Evolutionary conservation across 345 rosid genomes (phyloP), one percentile per base, ranked within the genome.

Genomic region (Salix udensis): DNA sequence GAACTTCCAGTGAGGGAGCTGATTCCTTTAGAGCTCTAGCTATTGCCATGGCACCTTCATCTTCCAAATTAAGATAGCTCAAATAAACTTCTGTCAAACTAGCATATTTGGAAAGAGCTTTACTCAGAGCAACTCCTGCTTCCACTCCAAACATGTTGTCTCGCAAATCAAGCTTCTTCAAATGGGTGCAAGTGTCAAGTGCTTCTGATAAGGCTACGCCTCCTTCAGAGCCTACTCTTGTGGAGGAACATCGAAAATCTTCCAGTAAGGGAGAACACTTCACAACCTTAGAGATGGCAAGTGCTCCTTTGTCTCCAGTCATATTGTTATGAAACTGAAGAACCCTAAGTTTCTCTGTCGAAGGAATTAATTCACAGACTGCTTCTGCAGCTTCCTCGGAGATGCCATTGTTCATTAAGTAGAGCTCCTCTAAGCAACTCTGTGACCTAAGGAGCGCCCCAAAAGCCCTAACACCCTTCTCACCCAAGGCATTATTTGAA

Each of bases 301-400:
- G 68, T 19, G 94, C 95, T 42, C 97, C 98, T 74, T 84, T 85
- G 79, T 93, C 97, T 53, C 97, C 98, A 0, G 96, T 95, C 98
- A 93, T 93, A 82, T 95, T 93, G 72, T 93, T 96, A 48, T 90
- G 96, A 75, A 96, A 93, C 21, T 93, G 96, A 84, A 93, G 96
- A 55, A 89, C 85, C 88, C 39, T 91, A 73, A 95, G 88, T 67
- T 88, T 86, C 83, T 88, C 89, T 2, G 97, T 91, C n/a, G 94
- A 92, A 71, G 98, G 93, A 85, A 95, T 85, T 82, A 95, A 70
- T 74, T 90, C 97, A 21, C 89, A 85, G 64, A 95, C 88, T 2
- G 96, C 97, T 70, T 72, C 79, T 40, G 98, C 98, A 71, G 97
- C 97, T 87, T 95, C 97, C 82, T 90, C 89, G 0, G 98, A 95